A percentile compares a stretch with the other conserved stretches of the same genome.
Evolutionary conservation across 2,329 filamentous ascomycete genomes (phyloP).

Genomic region (Tolypocladium sp.): DNA sequence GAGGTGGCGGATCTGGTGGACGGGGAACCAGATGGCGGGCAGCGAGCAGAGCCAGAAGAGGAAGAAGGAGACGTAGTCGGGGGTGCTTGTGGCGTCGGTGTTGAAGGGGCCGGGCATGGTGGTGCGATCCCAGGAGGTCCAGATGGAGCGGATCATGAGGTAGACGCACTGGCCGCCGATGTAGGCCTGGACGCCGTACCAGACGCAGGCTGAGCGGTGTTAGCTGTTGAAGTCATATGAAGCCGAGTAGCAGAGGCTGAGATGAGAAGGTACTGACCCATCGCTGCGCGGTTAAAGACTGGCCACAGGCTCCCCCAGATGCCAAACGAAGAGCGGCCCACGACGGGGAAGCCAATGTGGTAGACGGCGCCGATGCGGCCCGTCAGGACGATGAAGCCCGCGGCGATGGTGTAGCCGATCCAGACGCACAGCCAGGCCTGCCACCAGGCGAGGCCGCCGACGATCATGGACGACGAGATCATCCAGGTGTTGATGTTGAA

Average conservation of each 20-base stretch:
- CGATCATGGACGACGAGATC: conserved; percentile 79
- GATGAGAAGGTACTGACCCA: conserved; percentile 29
- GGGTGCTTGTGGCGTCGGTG: conserved; percentile 57
- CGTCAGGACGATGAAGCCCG: conserved; percentile 64
- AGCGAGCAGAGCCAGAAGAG: conserved; percentile 76
- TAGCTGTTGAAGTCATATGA: background rate
- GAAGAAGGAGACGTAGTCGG: conserved; percentile 73
- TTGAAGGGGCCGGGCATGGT: conserved; percentile 61
- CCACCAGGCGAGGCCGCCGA: conserved; percentile 77
- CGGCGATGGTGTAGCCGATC: conserved; percentile 74
- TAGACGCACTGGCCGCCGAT: conserved; percentile 81
- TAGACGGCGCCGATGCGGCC: conserved; percentile 80
- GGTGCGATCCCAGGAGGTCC: conserved; percentile 54
- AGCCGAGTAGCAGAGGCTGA: background rate
- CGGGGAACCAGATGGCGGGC: conserved; percentile 81
- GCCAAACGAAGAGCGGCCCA: conserved; percentile 69
- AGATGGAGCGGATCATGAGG: conserved; percentile 81
- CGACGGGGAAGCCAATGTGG: conserved; percentile 83
- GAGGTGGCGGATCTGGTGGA: conserved; percentile 79
- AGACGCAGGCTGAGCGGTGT: conserved; percentile 55
- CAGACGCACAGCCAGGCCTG: conserved; percentile 85
- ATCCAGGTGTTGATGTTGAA: conserved; percentile 94
- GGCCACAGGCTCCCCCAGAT: conserved; percentile 88
- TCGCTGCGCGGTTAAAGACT: conserved; percentile 78
- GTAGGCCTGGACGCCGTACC: conserved; percentile 80